Evolutionary conservation across 2,329 filamentous ascomycete genomes (phyloP), one percentile per base, ranked within the genome.

Genomic region (Penicillium sp.): DNA sequence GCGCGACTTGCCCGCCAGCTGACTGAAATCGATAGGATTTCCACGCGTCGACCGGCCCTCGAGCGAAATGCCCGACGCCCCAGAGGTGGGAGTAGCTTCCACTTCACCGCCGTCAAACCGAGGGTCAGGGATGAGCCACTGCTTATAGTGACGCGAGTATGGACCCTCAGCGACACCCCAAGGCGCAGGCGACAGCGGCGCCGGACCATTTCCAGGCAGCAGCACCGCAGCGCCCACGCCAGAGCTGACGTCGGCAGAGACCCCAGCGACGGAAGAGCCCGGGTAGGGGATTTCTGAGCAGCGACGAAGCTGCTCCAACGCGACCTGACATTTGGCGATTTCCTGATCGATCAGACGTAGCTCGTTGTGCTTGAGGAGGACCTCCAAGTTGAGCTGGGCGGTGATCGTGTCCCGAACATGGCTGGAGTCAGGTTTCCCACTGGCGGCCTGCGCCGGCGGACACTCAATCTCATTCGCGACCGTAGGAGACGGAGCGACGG

Each of bases 261-360:
- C 84, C 15, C 67, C 71, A 17, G 68, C 43, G 33, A 84, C 83
- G 56, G 84, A 80, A 57, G 84, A 84, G 58, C 86, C 84, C 26
- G 93, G 92, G 70, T 91, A 97, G 4, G 93, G 93, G 62, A 96
- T 93, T 61, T 97, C 80, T 68, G 94, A 87, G 75, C 92, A 97
- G 54, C 94, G 87, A 63, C 94, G 89, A 57, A 99, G 79, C 75
- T 97, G 94, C 75, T 99, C 94, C 61, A 97, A 81, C 9, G 92
- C 91, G 58, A 92, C 79, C 76, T 97, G 92, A 68, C 92, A 97
- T 77, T 97, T 97, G 59, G 91, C 93, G 59, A 97, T 82, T 76
- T 97, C 94, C 74, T 96, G 91, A 68, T 97, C 91, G 71, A 97
- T 96, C 61, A 96, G 80, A 51, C 92, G 90, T 53, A 97, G 77